These are phyloP conservation scores for Monosporascus sp. DNA, from an alignment of 2,329 filamentous ascomycete species.

Conservation along the genomic window DNA sequence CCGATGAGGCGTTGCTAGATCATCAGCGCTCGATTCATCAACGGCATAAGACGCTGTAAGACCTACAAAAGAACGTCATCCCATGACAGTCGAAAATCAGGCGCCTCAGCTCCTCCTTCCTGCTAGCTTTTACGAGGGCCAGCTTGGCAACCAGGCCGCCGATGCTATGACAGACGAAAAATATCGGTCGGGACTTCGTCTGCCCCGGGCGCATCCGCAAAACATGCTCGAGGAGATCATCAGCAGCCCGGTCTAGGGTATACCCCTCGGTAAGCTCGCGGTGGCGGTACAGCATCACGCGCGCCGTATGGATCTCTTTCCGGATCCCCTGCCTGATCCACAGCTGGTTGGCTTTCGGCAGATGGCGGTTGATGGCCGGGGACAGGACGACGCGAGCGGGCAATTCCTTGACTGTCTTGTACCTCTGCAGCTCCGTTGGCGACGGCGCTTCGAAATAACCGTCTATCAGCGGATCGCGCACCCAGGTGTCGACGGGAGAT, in stretches of 20 bases:
- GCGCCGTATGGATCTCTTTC: slow-evolving; percentile 39
- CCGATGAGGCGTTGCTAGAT: slow-evolving; percentile 52
- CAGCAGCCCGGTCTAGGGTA: slow-evolving; percentile 40
- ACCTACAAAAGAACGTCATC: slow-evolving; percentile 53
- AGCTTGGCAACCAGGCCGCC: slow-evolving; percentile 56
- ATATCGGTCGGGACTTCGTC: slow-evolving; percentile 42
- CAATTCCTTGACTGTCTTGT: slow-evolving; percentile 26
- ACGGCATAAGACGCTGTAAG: background rate
- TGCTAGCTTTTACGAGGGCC: slow-evolving; percentile 44
- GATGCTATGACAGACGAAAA: slow-evolving; percentile 58
- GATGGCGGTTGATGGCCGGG: slow-evolving; percentile 26
- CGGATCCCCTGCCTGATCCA: slow-evolving; percentile 52
- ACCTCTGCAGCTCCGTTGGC: slow-evolving; percentile 14
- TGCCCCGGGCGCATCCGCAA: slow-evolving; percentile 25
- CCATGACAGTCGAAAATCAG: slow-evolving; percentile 55
- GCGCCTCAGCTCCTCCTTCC: slow-evolving; percentile 31
- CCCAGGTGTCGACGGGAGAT: slow-evolving; percentile 49
- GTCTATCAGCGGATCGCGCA: slow-evolving; percentile 41
- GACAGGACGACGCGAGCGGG: slow-evolving; percentile 26
- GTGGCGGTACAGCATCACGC: slow-evolving; percentile 49
- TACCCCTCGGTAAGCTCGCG: slow-evolving; percentile 35
- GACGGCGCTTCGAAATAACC: slow-evolving; percentile 38
- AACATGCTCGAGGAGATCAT: slow-evolving; percentile 42
- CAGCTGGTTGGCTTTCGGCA: slow-evolving; percentile 32
- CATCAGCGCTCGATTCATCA: slow-evolving; percentile 5